Evolutionary conservation across 2,329 filamentous ascomycete genomes (phyloP).

Genomic region (Fusarium sp.): DNA sequence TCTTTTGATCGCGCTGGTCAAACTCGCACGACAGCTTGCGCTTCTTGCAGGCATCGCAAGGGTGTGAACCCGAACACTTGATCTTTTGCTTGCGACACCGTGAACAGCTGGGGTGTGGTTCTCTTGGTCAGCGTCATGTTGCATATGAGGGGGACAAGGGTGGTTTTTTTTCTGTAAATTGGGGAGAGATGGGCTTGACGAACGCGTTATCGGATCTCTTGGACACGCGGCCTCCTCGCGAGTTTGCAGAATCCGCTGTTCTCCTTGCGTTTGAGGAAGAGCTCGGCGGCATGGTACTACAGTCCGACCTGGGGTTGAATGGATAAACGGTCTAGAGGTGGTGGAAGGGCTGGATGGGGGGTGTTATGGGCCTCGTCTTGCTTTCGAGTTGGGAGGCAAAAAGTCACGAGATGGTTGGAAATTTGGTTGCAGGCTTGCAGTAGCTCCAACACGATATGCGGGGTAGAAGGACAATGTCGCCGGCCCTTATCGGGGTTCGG

Average conservation of each 20-base stretch:
- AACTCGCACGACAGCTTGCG: conserved; percentile 49
- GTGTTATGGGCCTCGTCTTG: neutral
- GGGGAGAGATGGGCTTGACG: neutral
- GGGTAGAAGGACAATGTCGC: conserved; percentile 3
- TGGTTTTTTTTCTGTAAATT: neutral
- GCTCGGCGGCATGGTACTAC: conserved; percentile 30
- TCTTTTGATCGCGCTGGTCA: conserved; percentile 59
- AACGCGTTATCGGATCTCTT: conserved; percentile 45
- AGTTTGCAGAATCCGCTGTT: conserved; percentile 21
- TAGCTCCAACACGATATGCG: conserved; percentile 2
- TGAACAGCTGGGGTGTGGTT: conserved; percentile 32
- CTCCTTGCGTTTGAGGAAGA: conserved; percentile 33
- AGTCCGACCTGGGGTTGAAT: neutral
- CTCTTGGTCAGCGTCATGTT: neutral
- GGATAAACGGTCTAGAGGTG: neutral
- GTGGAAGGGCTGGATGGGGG: neutral
- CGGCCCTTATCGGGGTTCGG: conserved; percentile 2
- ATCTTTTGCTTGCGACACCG: conserved; percentile 51
- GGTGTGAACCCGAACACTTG: conserved; percentile 49
- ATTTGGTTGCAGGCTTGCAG: neutral
- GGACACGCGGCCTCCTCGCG: conserved; percentile 34
- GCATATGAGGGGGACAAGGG: neutral
- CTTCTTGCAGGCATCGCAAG: conserved; percentile 49
- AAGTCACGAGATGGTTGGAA: conserved; percentile 9
- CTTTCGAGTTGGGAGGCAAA: neutral